Conservation (phyloP, 2,329 filamentous ascomycete species). For the Colletotrichum sp. region DNA sequence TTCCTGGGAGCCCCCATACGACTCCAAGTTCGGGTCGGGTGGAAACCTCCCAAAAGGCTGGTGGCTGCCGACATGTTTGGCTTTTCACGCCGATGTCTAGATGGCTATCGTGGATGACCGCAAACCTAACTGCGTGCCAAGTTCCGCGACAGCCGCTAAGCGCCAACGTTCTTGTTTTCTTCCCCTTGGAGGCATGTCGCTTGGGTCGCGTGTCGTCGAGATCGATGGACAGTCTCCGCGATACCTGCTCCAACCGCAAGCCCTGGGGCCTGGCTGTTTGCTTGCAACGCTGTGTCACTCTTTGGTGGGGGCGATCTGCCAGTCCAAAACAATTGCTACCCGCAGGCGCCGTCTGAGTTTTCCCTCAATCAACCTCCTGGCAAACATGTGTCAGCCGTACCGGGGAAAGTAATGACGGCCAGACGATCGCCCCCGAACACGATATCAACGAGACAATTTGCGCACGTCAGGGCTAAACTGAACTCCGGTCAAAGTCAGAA, state of each 20-base stretch:
- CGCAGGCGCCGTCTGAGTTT: neutral
- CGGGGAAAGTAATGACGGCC: neutral
- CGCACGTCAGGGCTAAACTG: neutral
- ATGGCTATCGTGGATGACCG: neutral
- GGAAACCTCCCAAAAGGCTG: neutral
- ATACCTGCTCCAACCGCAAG: neutral
- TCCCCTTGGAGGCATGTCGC: neutral
- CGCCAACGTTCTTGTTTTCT: neutral
- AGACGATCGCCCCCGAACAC: neutral
- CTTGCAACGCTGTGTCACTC: neutral
- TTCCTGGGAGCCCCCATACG: neutral
- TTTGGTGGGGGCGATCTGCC: neutral
- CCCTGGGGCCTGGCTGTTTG: neutral
- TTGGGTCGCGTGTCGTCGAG: neutral
- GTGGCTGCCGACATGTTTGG: neutral
- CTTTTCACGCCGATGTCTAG: neutral
- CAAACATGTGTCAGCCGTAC: neutral
- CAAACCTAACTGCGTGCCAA: neutral
- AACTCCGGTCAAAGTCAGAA: neutral
- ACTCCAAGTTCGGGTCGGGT: neutral
- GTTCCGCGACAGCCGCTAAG: neutral
- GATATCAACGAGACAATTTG: neutral
- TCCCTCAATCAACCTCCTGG: neutral
- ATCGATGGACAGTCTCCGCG: neutral
- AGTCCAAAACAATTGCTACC: neutral